Conservation (phyloP, 768 basidiomycete species). For the Asterophora lycoperdoides region DNA sequence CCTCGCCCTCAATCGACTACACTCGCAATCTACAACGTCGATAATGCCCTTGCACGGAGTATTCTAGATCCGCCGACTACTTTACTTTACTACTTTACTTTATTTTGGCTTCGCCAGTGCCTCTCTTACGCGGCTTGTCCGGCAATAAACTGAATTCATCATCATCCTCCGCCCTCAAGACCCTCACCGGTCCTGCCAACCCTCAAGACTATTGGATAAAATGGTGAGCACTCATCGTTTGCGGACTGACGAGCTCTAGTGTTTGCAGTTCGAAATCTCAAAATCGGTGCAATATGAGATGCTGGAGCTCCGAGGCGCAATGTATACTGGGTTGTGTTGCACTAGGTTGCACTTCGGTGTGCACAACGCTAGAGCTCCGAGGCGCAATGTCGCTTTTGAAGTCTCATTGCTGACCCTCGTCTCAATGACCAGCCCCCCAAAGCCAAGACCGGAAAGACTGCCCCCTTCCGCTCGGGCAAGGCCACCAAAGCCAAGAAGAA, state of each 20-base stretch:
- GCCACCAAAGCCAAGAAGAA: constrained; percentile 78
- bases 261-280: constrained; percentile 33
- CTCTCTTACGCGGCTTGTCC: too few relatives aligned
- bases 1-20: too few relatives aligned
- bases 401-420: constrained; percentile 53
- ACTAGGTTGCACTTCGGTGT: constrained; percentile 15
- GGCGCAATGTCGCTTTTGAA: constrained; percentile 33
- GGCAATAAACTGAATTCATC: too few relatives aligned
- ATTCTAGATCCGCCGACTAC: too few relatives aligned
- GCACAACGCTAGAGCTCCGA: constrained; percentile 55
- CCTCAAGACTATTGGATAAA: constrained; percentile 39
- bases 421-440: constrained; percentile 94
- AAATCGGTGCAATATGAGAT: constrained; percentile 28
- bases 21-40: too few relatives aligned
- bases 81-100: too few relatives aligned
- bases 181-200: constrained; percentile 11
- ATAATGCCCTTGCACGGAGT: too few relatives aligned
- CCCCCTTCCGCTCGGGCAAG: constrained; percentile 80
- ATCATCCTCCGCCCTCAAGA: constrained; percentile 5
- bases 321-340: constrained; percentile 41
- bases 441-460: constrained; percentile 73
- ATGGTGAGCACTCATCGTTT: constrained; percentile 47
- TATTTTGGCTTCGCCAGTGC: too few relatives aligned
- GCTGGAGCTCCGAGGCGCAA: too few relatives aligned
- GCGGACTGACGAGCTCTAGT: constrained; percentile 38